Conservation (phyloP, 768 basidiomycete species). For the Tephrocybe sp. region DNA sequence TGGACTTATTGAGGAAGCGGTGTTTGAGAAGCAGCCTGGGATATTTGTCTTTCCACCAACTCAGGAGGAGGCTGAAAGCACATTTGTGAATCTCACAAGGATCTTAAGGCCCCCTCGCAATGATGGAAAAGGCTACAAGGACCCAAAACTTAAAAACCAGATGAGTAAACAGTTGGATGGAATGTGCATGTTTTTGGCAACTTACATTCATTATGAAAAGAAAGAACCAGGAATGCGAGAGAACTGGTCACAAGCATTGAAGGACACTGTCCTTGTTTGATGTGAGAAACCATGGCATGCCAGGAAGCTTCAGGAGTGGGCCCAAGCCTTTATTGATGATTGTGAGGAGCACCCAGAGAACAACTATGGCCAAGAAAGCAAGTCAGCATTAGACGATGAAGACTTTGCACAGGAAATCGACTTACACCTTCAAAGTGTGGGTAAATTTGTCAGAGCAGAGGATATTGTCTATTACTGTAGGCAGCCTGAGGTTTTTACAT, state of each 20-base stretch:
- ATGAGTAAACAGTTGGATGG: background rate
- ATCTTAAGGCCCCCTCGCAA: background rate
- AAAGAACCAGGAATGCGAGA: background rate
- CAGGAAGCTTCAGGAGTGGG: background rate
- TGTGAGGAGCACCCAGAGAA: background rate
- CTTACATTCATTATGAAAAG: background rate
- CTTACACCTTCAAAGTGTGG: constrained; percentile 18
- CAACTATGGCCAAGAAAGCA: background rate
- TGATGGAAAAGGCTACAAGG: background rate
- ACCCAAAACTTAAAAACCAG: background rate
- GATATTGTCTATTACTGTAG: constrained; percentile 19
- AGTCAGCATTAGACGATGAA: constrained; percentile 8
- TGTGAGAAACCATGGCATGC: background rate
- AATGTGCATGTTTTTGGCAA: background rate
- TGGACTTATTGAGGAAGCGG: too few relatives aligned
- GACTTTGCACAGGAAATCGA: constrained; percentile 15
- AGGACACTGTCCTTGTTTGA: background rate
- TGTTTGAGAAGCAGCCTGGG: background rate
- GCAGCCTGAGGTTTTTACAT: constrained; percentile 7
- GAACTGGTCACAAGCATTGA: background rate
- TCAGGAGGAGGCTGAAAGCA: background rate
- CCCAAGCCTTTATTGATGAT: background rate
- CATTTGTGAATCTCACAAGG: background rate
- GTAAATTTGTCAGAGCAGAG: constrained; percentile 21
- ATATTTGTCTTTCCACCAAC: background rate